Conservation (phyloP, 345 rosid species). For the Barbarea vulgaris region DNA sequence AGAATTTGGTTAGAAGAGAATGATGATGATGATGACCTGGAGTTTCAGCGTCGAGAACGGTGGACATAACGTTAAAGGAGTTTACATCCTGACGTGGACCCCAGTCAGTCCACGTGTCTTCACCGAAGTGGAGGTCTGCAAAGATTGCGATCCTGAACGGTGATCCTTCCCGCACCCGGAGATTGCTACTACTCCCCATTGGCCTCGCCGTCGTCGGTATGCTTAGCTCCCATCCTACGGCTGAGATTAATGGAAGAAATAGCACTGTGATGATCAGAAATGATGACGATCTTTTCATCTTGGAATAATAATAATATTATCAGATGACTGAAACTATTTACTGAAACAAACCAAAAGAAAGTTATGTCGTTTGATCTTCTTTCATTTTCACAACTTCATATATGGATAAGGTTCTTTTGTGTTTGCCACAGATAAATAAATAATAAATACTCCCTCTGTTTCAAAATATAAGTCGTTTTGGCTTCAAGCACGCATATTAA, state of each 20-base stretch:
- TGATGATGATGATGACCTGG: conserved; percentile 54
- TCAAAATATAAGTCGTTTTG: too few species aligned
- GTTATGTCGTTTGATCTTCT: conserved; percentile 6
- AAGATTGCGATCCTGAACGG: conserved; percentile 65
- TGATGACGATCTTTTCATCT: not conserved
- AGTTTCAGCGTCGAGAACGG: conserved; percentile 59
- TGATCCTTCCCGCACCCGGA: conserved; percentile 41
- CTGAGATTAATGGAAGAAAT: conserved; percentile 24
- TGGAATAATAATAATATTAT: not conserved
- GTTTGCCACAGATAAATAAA: not conserved
- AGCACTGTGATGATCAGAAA: conserved; percentile 21
- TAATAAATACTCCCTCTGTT: too few species aligned
- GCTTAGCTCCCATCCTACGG: conserved; percentile 36
- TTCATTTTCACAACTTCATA: not conserved
- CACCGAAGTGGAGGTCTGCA: conserved; percentile 87
- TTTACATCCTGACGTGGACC: conserved; percentile 70
- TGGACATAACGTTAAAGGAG: conserved; percentile 62
- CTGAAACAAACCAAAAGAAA: not conserved
- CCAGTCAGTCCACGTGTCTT: conserved; percentile 77
- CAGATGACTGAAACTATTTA: not conserved
- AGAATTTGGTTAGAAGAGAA: too few species aligned
- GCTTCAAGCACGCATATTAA: too few species aligned
- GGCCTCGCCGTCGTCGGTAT: conserved; percentile 13
- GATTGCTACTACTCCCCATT: conserved; percentile 24
- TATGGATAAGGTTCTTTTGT: not conserved